Conservation (phyloP, 176 grass and related monocot species). For the Musa acuminata region DNA sequence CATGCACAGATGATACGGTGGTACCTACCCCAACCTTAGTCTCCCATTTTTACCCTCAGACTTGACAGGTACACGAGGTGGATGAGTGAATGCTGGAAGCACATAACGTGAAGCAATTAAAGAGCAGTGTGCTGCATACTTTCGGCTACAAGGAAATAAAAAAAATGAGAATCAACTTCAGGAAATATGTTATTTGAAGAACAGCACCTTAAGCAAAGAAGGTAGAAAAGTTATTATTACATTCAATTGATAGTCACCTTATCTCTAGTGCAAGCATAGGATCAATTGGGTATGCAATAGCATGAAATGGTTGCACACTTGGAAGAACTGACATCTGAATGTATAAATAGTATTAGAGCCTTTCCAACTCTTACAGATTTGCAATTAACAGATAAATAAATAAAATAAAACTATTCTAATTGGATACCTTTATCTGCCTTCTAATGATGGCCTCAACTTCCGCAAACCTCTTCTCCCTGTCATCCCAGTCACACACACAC, state of each 20-base stretch:
- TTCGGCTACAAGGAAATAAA: constrained; percentile 30
- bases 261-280: constrained; percentile 75
- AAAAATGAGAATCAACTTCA: neutral
- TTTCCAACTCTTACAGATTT: neutral
- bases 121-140: constrained; percentile 76
- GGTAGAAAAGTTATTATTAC: neutral
- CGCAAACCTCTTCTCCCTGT: constrained; percentile 50
- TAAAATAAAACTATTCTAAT: neutral
- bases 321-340: constrained; percentile 45
- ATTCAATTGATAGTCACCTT: constrained; percentile 32
- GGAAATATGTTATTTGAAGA: neutral
- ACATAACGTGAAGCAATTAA: constrained; percentile 69
- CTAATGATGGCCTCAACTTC: constrained; percentile 84
- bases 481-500: constrained; percentile 95
- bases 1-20: neutral
- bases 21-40: constrained; percentile 71
- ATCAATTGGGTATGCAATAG: constrained; percentile 86
- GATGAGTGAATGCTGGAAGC: constrained; percentile 56
- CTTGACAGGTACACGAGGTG: constrained; percentile 45
- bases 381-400: neutral
- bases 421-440: constrained; percentile 62
- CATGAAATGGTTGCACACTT: constrained; percentile 95
- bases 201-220: neutral
- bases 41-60: constrained; percentile 41
- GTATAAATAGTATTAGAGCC: neutral